Percentiles rank a stretch among this genome's conserved stretches.
Conservation (phyloP, 805 yeast species). For the Tetrapisispora namnaoensis region DNA sequence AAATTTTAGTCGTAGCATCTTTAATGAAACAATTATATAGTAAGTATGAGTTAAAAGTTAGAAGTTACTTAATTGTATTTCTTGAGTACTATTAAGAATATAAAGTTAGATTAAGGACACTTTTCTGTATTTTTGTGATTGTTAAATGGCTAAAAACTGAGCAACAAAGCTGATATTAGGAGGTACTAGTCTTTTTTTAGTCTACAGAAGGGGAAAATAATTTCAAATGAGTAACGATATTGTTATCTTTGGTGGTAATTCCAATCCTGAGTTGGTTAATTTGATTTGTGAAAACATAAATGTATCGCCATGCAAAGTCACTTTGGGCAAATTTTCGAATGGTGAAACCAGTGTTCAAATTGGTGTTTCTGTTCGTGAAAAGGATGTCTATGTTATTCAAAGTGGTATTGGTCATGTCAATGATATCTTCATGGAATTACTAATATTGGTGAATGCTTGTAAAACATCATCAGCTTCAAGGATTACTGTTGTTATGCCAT, state of each 20-base stretch:
- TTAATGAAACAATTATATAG: background rate
- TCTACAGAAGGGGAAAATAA: background rate
- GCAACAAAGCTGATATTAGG: no score
- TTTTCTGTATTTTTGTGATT: no score
- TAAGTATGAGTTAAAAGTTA: background rate
- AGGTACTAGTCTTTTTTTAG: no score
- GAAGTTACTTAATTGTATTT: no score
- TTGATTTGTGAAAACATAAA: conserved; percentile 70
- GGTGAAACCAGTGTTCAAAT: conserved; percentile 91
- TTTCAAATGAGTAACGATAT: conserved; percentile 30
- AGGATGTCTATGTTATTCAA: conserved; percentile 88
- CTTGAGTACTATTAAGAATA: no score
- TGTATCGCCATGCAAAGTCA: conserved; percentile 59
- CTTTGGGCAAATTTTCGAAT: conserved; percentile 62
- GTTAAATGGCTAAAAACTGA: background rate
- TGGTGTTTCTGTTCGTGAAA: conserved; percentile 84
- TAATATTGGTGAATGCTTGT: conserved; percentile 84
- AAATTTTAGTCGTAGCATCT: background rate
- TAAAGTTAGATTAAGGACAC: background rate
- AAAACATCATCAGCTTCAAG: conserved; percentile 82
- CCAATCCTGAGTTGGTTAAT: conserved; percentile 71
- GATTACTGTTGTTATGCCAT: conserved; percentile 85
- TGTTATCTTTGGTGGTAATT: conserved; percentile 81
- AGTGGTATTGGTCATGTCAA: conserved; percentile 81
- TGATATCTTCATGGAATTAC: conserved; percentile 72